Evolutionary conservation across 768 basidiomycete species (phyloP).

Genomic region (Psilocybe azurescens): DNA sequence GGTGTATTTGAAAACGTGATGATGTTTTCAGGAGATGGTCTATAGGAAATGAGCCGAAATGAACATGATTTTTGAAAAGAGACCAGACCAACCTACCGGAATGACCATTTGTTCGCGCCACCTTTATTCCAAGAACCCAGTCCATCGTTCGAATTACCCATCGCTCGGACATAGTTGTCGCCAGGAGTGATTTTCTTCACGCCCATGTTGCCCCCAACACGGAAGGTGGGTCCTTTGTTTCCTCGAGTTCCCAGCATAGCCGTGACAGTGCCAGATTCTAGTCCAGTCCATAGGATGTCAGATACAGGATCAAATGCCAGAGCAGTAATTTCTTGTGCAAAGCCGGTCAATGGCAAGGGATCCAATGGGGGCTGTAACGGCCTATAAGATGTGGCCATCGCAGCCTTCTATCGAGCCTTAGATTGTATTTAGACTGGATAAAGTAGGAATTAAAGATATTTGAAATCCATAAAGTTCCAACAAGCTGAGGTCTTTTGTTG

Average conservation of each 20-base stretch:
- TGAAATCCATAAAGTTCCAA: neutral
- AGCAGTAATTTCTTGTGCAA: conserved; percentile 66
- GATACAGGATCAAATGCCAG: conserved; percentile 91
- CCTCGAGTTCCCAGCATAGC: conserved; percentile 71
- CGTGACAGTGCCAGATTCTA: conserved; percentile 68
- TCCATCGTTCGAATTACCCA: conserved; percentile 62
- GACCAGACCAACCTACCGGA: conserved; percentile 52
- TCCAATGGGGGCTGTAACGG: conserved; percentile 25
- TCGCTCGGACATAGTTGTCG: conserved; percentile 78
- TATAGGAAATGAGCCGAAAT: conserved; percentile 18
- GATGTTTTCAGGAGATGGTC: conserved; percentile 35
- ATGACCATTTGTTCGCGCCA: conserved; percentile 84
- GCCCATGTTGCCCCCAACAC: conserved; percentile 66
- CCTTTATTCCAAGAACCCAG: conserved; percentile 86
- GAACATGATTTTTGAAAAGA: conserved; percentile 5
- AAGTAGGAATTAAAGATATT: neutral
- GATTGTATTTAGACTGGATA: neutral
- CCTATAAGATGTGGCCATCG: conserved; percentile 27
- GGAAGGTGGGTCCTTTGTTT: conserved; percentile 74
- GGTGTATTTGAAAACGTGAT: conserved; percentile 53
- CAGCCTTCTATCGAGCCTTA: neutral
- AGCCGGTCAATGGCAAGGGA: conserved; percentile 26
- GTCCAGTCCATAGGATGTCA: conserved; percentile 88
- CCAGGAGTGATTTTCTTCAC: conserved; percentile 80
- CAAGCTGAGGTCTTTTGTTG: no score